Evolutionary conservation across 1,139 yeast genomes (phyloP).

Genomic region (Yamadazyma spencermartinsiae): DNA sequence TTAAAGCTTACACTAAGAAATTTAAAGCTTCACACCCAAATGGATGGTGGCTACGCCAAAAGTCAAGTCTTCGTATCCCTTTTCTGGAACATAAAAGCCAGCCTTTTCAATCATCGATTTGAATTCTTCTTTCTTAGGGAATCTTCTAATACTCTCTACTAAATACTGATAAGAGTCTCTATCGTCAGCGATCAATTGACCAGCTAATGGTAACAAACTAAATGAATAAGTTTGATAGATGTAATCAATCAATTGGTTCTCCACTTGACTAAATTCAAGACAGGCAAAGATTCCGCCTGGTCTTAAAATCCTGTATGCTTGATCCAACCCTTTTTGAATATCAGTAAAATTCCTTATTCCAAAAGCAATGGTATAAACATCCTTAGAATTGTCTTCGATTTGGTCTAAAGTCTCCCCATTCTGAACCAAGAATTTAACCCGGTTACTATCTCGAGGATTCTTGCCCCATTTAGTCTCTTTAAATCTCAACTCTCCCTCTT

Average conservation of each 20-base stretch:
- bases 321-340: constrained; percentile 86
- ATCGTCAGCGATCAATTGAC: constrained; percentile 92
- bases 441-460: constrained; percentile 51
- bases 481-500: constrained; percentile 83
- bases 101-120: constrained; percentile 91
- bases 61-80: constrained; percentile 93
- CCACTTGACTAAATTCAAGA: constrained; percentile 90
- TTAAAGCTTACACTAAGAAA: no score
- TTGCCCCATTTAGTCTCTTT: constrained; percentile 48
- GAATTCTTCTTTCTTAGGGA: constrained; percentile 91
- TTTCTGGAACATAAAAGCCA: constrained; percentile 83
- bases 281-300: constrained; percentile 99
- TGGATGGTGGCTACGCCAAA: constrained; percentile 97
- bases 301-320: constrained; percentile 91
- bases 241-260: constrained; percentile 71
- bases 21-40: constrained; percentile 79
- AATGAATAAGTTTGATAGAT: constrained; percentile 87
- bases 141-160: constrained; percentile 88
- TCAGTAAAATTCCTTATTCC: constrained; percentile 97
- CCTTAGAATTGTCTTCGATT: constrained; percentile 85
- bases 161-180: constrained; percentile 93
- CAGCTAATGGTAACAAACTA: constrained; percentile 87
- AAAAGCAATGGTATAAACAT: constrained; percentile 93
- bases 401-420: constrained; percentile 89
- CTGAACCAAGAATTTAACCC: constrained; percentile 82